phyloP scores from a whole-genome alignment of 163 green algal genomes.

The Volvox carteri region DNA sequence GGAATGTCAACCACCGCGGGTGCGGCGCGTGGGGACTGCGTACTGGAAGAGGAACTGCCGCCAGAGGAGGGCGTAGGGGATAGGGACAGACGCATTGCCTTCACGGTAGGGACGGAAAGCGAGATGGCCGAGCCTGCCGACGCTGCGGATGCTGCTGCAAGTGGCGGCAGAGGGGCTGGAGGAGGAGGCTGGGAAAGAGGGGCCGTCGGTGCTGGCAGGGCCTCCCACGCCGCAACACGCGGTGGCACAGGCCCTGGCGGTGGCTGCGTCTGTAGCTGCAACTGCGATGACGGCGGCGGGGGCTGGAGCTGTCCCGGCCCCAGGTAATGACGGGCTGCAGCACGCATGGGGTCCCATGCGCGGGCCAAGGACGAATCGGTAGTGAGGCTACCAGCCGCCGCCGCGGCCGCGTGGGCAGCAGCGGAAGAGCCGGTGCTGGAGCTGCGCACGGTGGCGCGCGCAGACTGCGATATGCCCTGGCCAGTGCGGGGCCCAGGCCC shows the following conservation, averaged over 20 bases:
- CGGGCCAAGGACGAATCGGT: not conserved
- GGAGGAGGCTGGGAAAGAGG: not conserved
- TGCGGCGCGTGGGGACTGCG: constrained; percentile 5
- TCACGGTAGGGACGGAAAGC: not conserved
- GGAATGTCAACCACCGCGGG: not conserved
- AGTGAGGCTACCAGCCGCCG: not conserved
- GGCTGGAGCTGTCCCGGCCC: too few relatives aligned
- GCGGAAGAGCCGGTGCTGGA: not conserved
- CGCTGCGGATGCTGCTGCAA: not conserved
- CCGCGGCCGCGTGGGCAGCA: not conserved
- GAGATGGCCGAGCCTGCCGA: not conserved
- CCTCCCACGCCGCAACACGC: not conserved
- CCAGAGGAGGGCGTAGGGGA: not conserved
- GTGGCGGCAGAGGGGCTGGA: too few relatives aligned
- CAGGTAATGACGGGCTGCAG: too few relatives aligned
- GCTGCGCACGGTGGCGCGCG: not conserved
- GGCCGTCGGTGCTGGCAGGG: not conserved
- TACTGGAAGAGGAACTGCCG: not conserved
- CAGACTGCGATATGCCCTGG: not conserved
- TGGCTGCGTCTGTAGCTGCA: not conserved
- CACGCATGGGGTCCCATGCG: not conserved
- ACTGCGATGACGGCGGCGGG: not conserved
- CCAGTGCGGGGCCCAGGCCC: too few relatives aligned
- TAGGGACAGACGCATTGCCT: not conserved
- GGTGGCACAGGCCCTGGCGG: not conserved